These are phyloP conservation scores for Tremellales sp. DNA, from an alignment of 1,284 basidiomycete species.

Conservation along the genomic window DNA sequence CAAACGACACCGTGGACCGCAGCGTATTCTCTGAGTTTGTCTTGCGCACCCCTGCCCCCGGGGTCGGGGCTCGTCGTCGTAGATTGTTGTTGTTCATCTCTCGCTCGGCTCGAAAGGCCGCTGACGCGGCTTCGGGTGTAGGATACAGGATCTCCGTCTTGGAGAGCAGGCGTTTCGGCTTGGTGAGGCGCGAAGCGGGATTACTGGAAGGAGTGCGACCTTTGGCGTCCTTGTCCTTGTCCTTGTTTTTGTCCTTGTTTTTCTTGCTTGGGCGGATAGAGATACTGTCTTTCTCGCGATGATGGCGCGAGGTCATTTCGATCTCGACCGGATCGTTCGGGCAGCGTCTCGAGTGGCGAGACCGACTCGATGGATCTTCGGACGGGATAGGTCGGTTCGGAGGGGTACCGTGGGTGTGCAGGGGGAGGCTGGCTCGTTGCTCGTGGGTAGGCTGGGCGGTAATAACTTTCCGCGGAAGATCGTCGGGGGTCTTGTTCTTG, in stretches of 20 bases:
- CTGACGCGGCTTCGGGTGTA: constrained; percentile 23
- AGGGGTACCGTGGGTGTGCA: too few relatives aligned
- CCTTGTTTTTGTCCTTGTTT: neutral
- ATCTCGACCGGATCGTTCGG: neutral
- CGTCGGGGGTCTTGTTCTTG: too few relatives aligned
- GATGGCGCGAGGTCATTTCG: neutral
- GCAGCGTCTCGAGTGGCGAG: neutral
- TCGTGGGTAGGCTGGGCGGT: too few relatives aligned
- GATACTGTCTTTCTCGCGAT: neutral
- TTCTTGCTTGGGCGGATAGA: neutral
- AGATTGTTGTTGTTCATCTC: constrained; percentile 14
- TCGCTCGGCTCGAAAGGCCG: constrained; percentile 24
- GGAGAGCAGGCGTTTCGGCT: constrained; percentile 17
- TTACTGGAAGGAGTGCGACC: constrained; percentile 1
- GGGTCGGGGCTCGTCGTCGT: constrained; percentile 28
- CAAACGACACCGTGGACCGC: constrained; percentile 26
- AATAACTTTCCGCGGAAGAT: too few relatives aligned
- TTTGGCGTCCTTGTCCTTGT: too few relatives aligned
- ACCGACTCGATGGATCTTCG: neutral
- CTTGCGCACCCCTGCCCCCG: constrained; percentile 10
- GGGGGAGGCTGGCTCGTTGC: too few relatives aligned
- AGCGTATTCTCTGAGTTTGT: constrained; percentile 12
- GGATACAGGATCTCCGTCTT: constrained; percentile 29
- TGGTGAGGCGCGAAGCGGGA: neutral
- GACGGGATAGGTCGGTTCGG: neutral